Percentiles rank a stretch among this genome's conserved stretches.
Conservation (phyloP, 2,329 filamentous ascomycete genomes). For the Exophiala oligosperma region DNA sequence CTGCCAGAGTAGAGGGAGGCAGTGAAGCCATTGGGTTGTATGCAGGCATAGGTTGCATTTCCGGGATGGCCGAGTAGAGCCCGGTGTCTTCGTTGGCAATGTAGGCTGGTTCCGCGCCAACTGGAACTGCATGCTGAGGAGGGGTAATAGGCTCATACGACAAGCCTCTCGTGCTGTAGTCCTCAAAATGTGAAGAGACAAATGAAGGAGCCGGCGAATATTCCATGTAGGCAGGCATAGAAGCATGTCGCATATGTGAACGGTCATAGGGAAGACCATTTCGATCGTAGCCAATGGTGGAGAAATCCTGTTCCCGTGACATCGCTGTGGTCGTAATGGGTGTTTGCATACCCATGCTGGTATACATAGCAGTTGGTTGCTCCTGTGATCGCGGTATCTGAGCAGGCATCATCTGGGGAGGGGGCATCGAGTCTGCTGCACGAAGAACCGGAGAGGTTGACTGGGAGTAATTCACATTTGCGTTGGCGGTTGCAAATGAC, state of each 20-base stretch:
- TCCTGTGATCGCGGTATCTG: constrained; percentile 60
- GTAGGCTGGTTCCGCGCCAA: constrained; percentile 88
- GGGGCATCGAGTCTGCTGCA: constrained; percentile 90
- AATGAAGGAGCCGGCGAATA: constrained; percentile 98
- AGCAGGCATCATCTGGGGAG: constrained; percentile 76
- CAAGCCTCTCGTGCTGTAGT: constrained; percentile 93
- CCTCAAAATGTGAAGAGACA: constrained; percentile 96
- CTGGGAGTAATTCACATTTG: constrained; percentile 68
- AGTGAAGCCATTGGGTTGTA: constrained; percentile 90
- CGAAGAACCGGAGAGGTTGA: constrained; percentile 86
- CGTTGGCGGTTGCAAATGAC: constrained; percentile 82
- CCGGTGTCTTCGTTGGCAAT: constrained; percentile 98
- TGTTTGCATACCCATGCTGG: constrained; percentile 67
- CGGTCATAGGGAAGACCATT: constrained; percentile 83
- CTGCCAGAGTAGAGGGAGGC: constrained; percentile 79
- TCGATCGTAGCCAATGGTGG: constrained; percentile 83
- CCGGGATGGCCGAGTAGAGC: constrained; percentile 90
- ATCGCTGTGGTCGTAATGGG: constrained; percentile 67
- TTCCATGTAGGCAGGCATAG: constrained; percentile 98
- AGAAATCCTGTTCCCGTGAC: constrained; percentile 86
- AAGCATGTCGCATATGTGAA: constrained; percentile 87
- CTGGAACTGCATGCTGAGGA: constrained; percentile 80
- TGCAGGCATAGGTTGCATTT: constrained; percentile 72
- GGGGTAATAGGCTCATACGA: constrained; percentile 97
- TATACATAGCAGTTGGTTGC: constrained; percentile 70